Evolutionary conservation across 208 protist genomes (phyloP).

Genomic region (Strigomonas culicis): DNA sequence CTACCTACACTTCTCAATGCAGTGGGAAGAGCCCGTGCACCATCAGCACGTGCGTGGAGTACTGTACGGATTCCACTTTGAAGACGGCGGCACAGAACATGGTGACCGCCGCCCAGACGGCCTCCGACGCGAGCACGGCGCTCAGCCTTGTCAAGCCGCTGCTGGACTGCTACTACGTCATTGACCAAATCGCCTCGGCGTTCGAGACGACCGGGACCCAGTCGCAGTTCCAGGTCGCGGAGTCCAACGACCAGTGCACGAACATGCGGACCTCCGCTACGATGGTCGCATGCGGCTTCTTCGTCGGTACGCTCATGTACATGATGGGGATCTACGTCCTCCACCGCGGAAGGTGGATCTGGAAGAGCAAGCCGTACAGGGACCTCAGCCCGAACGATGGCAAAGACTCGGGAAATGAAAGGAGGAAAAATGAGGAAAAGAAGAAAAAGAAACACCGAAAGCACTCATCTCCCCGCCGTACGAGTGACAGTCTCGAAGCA

Average conservation of each 20-base stretch:
- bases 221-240: slow-evolving; percentile 4
- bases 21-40: no score
- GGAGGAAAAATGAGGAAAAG: neutral
- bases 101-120: slow-evolving; percentile 21
- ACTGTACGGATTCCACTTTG: slow-evolving; percentile 33
- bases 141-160: slow-evolving; percentile 57
- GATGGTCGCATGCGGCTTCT: slow-evolving; percentile 67
- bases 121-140: slow-evolving; percentile 54
- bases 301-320: slow-evolving; percentile 74
- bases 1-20: slow-evolving; percentile 18
- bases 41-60: slow-evolving; percentile 27
- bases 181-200: slow-evolving; percentile 52
- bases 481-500: no score
- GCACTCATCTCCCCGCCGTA: no score
- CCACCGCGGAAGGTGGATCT: slow-evolving; percentile 56
- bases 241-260: slow-evolving; percentile 27
- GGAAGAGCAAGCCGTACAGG: slow-evolving; percentile 8
- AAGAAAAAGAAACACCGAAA: neutral
- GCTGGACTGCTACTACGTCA: slow-evolving; percentile 76
- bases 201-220: slow-evolving; percentile 23
- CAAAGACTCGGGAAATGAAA: no score
- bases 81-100: slow-evolving; percentile 24
- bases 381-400: neutral
- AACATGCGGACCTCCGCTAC: slow-evolving; percentile 30
- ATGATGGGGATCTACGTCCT: slow-evolving; percentile 65